Base-by-base conservation (phyloP, 2,329 filamentous ascomycete species). In the Cladosporium sp. region DNA sequence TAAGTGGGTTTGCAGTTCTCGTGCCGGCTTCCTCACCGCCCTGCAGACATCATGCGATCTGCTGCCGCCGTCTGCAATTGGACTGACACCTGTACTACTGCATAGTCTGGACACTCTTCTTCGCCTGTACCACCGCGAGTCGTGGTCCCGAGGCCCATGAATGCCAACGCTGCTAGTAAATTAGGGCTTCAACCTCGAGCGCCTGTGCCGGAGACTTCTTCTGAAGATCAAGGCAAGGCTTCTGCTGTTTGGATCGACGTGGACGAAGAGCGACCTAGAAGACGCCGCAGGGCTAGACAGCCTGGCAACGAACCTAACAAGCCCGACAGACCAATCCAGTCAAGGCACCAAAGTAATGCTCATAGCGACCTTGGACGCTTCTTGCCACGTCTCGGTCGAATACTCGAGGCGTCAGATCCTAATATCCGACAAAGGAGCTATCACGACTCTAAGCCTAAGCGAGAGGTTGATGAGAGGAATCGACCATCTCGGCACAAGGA, bases 341-440 rank as follows among this genome's bases (percentile, higher is more conserved):
- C 43, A 9, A 56, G 37, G 42, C 39, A 64, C 38, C 45, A 61
- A n/a, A 49, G n/a, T 34, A 39, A 39, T 30, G 17, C 42, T n/a
- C 42, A 66, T 43, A 63, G 61, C 59, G 64, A 65, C 22, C 51
- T 66, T 28, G 63, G 63, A 25, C 60, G 66, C 28, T 76, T 73
- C 65, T 68, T 75, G 42, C 74, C 77, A 39, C 73, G 69, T 55
- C 71, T 78, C 19, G 65, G 67, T 63, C 74, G 73, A 39, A 77
- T 77, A 66, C 64, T 70, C 49, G 76, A 78, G 63, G 67, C 66
- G 9, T 73, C 66, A 55, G 72, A 56, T 22, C 42, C 54, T 20
- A 56, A 56, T 20, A 22, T 25, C 19, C 54, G 54, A 7, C 42
- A 39, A 19, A 56, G 15, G 42, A 56, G 42, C 54, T 38, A 47